These are phyloP conservation scores for Berkeleyomyces basicola DNA, from an alignment of 2,329 filamentous ascomycete species.

Conservation along the genomic window DNA sequence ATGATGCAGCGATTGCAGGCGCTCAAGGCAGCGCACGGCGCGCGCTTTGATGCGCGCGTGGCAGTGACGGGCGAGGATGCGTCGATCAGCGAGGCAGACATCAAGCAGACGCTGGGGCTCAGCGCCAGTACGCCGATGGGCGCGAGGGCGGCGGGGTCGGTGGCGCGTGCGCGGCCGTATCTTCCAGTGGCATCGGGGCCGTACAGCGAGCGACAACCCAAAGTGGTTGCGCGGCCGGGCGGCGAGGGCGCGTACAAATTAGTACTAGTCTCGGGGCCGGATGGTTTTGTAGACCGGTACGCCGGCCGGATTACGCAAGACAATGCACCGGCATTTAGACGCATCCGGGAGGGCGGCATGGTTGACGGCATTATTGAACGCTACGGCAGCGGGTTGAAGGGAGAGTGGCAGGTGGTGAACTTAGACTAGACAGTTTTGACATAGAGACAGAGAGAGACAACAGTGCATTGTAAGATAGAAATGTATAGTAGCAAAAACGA, in stretches of 20 bases:
- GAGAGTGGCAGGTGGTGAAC: constrained; percentile 13
- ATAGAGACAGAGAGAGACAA: background rate
- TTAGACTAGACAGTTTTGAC: background rate
- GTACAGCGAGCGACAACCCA: constrained; percentile 12
- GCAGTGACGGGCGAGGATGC: constrained; percentile 67
- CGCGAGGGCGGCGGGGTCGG: constrained; percentile 14
- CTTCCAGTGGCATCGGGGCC: constrained; percentile 18
- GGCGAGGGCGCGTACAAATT: constrained; percentile 37
- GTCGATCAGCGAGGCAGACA: constrained; percentile 39
- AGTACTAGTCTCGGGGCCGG: constrained; percentile 76
- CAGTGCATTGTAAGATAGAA: constrained; percentile 2
- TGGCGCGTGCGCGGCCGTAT: constrained; percentile 17
- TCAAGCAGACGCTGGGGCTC: constrained; percentile 24
- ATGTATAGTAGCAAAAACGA: background rate
- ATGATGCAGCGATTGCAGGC: constrained; percentile 47
- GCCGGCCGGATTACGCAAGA: constrained; percentile 36
- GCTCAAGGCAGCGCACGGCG: constrained; percentile 40
- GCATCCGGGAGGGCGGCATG: constrained; percentile 11
- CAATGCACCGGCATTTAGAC: constrained; percentile 9
- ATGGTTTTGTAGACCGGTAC: constrained; percentile 70
- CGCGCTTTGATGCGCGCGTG: constrained; percentile 49
- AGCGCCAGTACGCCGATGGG: constrained; percentile 19
- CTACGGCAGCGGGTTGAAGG: constrained; percentile 1
- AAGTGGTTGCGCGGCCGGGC: constrained; percentile 13
- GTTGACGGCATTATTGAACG: constrained; percentile 9